Percentiles rank a stretch among this genome's conserved stretches.
Evolutionary conservation across 2,329 filamentous ascomycete species (phyloP).

Genomic region (Cercospora sp.): DNA sequence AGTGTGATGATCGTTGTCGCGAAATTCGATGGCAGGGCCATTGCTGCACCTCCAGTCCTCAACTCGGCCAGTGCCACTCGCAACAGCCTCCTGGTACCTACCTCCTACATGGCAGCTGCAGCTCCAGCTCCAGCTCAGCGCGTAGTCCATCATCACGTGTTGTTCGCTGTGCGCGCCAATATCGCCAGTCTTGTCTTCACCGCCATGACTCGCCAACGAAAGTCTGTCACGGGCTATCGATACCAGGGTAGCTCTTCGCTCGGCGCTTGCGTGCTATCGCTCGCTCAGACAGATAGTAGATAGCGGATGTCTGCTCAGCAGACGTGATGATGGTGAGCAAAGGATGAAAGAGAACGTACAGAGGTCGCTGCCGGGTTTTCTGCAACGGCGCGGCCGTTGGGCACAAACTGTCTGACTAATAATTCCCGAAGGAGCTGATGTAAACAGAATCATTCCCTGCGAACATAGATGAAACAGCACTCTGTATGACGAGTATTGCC

Average conservation of each 20-base stretch:
- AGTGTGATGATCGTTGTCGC: not conserved
- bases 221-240: not conserved
- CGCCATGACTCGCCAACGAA: conserved; percentile 9
- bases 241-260: conserved; percentile 6
- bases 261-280: not conserved
- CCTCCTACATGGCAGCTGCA: not conserved
- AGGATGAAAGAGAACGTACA: not conserved
- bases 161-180: not conserved
- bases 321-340: not conserved
- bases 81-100: not conserved
- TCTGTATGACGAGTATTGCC: not conserved
- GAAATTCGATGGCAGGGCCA: conserved; percentile 12
- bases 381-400: not conserved
- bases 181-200: not conserved
- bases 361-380: not conserved
- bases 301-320: not conserved
- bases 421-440: not conserved
- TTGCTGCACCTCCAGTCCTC: not conserved
- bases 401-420: not conserved
- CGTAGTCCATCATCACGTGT: not conserved
- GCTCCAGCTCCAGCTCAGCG: not conserved
- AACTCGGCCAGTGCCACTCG: not conserved
- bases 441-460: not conserved
- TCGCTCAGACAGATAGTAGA: not conserved
- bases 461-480: not conserved